Evolutionary conservation across 176 grass and related monocot genomes (phyloP).

Genomic region (Pharus latifolius): DNA sequence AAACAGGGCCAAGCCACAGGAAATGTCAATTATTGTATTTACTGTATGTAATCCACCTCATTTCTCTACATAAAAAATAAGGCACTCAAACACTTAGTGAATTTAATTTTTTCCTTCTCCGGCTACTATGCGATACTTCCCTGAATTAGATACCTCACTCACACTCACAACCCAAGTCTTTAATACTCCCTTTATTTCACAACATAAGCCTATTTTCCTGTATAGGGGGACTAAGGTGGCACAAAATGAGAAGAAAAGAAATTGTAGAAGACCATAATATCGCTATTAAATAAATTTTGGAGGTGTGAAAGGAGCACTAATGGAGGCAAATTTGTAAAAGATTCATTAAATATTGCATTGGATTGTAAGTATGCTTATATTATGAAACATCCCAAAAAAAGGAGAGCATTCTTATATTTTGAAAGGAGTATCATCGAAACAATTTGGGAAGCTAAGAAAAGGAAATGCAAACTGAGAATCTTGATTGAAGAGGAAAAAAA

Average conservation of each 20-base stretch:
- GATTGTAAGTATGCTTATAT: too few relatives aligned
- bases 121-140: neutral
- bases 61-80: neutral
- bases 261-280: too few relatives aligned
- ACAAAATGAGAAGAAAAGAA: too few relatives aligned
- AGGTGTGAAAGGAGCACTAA: too few relatives aligned
- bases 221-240: too few relatives aligned
- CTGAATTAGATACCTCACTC: neutral
- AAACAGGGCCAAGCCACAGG: neutral
- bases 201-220: too few relatives aligned
- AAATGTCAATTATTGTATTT: slow-evolving; percentile 7
- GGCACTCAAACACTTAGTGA: neutral
- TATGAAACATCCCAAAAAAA: too few relatives aligned
- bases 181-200: too few relatives aligned
- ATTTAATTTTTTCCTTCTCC: neutral
- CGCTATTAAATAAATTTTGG: too few relatives aligned
- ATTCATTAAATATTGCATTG: too few relatives aligned
- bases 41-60: neutral
- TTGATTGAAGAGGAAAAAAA: neutral
- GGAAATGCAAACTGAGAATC: neutral
- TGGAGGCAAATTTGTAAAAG: too few relatives aligned
- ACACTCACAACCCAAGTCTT: neutral
- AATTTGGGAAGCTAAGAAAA: neutral
- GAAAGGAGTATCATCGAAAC: neutral
- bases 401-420: too few relatives aligned